Evolutionary conservation across 768 basidiomycete species (phyloP).

Genomic region (Boletus sp.): DNA sequence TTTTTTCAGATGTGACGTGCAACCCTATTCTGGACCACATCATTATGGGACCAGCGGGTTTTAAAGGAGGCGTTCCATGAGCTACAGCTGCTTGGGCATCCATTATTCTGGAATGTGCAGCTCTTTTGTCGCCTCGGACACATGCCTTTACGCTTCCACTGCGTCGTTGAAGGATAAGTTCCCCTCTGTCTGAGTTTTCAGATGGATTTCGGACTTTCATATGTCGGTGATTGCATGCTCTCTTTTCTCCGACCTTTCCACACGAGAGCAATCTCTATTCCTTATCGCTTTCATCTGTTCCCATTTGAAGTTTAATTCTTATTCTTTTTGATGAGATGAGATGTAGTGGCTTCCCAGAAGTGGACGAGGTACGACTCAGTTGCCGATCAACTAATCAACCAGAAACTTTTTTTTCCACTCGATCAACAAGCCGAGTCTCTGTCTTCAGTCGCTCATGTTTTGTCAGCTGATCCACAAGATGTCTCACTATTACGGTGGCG

Average conservation of each 20-base stretch:
- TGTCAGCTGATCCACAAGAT: conserved; percentile 14
- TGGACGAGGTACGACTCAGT: conserved; percentile 11
- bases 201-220: conserved; percentile 31
- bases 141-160: conserved; percentile 6
- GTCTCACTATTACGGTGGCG: conserved; percentile 13
- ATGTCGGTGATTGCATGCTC: conserved; percentile 24
- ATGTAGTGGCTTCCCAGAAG: conserved; percentile 12
- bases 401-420: conserved; percentile 19
- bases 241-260: conserved; percentile 23
- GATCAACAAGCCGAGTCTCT: conserved; percentile 16
- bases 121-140: conserved; percentile 4
- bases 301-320: conserved; percentile 15
- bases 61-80: conserved; percentile 8
- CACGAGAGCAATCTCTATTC: conserved; percentile 12
- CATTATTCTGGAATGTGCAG: conserved; percentile 10
- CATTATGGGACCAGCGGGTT: conserved; percentile 3
- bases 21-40: conserved; percentile 13
- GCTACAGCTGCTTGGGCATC: conserved; percentile 6
- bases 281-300: conserved; percentile 24
- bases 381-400: conserved; percentile 11
- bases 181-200: conserved; percentile 29
- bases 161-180: conserved; percentile 15
- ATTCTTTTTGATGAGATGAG: conserved; percentile 15
- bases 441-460: conserved; percentile 12
- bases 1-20: conserved; percentile 22